These are phyloP conservation scores for Diaporthe sp. DNA, from an alignment of 2,329 filamentous ascomycete species.

Conservation along the genomic window DNA sequence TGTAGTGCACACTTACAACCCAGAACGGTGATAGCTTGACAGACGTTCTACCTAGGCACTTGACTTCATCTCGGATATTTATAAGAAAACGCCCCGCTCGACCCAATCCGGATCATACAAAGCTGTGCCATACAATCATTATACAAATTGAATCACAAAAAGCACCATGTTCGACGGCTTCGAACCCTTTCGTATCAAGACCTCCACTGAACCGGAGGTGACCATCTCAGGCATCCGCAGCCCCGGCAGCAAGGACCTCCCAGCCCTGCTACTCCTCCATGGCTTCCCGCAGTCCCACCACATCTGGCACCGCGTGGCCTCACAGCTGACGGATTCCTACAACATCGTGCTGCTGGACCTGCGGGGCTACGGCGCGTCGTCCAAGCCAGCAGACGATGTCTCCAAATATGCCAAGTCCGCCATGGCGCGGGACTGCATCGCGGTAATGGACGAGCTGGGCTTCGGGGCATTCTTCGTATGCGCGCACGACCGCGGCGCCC, in stretches of 20 bases:
- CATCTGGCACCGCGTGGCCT: constrained; percentile 64
- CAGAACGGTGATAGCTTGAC: background rate
- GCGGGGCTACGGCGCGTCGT: constrained; percentile 65
- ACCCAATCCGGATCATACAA: background rate
- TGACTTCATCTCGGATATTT: background rate
- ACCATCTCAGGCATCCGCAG: constrained; percentile 60
- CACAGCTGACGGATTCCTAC: constrained; percentile 55
- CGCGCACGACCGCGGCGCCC: constrained; percentile 69
- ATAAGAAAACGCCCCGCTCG: background rate
- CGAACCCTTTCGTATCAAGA: constrained; percentile 54
- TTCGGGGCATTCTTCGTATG: constrained; percentile 61
- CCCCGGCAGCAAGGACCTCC: constrained; percentile 48
- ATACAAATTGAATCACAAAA: background rate
- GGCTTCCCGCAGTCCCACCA: constrained; percentile 66
- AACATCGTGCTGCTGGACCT: constrained; percentile 62
- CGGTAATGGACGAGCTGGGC: constrained; percentile 60
- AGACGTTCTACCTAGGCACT: background rate
- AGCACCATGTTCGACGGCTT: constrained; percentile 56
- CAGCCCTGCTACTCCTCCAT: constrained; percentile 62
- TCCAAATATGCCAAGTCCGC: constrained; percentile 60
- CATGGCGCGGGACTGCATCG: constrained; percentile 62
- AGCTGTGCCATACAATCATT: background rate
- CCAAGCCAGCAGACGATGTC: constrained; percentile 55
- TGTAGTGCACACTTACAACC: background rate
- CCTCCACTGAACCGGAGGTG: constrained; percentile 52